Base-by-base conservation (phyloP, 441 rosid species). In the Geranium incanum region DNA sequence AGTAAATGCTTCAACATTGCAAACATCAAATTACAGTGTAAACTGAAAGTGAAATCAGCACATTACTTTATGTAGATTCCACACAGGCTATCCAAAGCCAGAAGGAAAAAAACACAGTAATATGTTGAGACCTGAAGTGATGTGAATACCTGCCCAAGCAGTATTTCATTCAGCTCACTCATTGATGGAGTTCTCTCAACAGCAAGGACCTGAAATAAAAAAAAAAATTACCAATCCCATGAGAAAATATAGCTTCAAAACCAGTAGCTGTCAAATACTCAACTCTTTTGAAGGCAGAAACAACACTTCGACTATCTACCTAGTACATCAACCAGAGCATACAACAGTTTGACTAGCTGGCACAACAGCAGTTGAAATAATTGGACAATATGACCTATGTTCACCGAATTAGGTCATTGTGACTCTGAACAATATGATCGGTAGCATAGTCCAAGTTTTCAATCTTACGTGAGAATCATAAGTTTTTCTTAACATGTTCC, bases 131-230 rank as follows among this genome's bases (percentile, higher is more conserved):
- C 33, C 33, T 28, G 33, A 28, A 43, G 50, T 43, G 11, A 43
- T 43, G 50, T 43, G 50, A 43, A 43, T 43, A 28, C 99, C 97
- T 94, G 97, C 19, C 97, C 90, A 71, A 94, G 88, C 72, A 94
- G 89, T 77, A 94, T 88, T 82, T 94, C 95, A 86, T 82, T 94
- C 79, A 94, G 78, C 86, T 90, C 97, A 15, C 99, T 94, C 99
- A 92, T 89, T 67, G 97, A 92, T 78, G 97, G 97, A 74, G 99
- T 92, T 84, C 78, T 86, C 84, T 92, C 97, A 72, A 94, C 92
- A 69, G 92, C 95, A 77, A 76, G 83, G 77, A 94, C 97, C 99
- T 94, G 84, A 82, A 80, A 79, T 21, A 28, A 28, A 1, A 28
- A 28, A 28, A 28, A 28, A 28, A 28, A 28, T 28, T 28, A 28